A percentile compares a stretch with the other conserved stretches of the same genome.
Conservation (phyloP, 768 basidiomycete species). For the Macrocybe gigantea region DNA sequence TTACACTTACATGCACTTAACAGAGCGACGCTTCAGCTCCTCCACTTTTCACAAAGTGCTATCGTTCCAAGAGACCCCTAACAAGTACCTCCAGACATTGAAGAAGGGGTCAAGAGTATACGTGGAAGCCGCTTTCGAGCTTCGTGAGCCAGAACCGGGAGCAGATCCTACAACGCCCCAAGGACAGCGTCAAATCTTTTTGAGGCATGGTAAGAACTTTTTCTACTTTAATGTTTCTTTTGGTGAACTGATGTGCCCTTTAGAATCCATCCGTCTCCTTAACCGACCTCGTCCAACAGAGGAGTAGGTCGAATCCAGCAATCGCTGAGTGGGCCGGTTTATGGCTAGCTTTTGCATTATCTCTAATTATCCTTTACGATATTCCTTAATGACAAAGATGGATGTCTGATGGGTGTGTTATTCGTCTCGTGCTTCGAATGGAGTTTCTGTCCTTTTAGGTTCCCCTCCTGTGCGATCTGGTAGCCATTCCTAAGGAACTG, state of each 20-base stretch:
- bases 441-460: too few species aligned
- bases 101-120: constrained; percentile 72
- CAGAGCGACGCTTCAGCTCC: constrained; percentile 46
- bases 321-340: too few species aligned
- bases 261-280: constrained; percentile 54
- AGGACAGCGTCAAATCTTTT: constrained; percentile 78
- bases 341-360: too few species aligned
- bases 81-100: constrained; percentile 58
- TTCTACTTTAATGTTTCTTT: neutral
- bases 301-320: constrained; percentile 6
- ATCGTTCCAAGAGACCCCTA: constrained; percentile 61
- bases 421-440: too few species aligned
- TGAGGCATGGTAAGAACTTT: constrained; percentile 60
- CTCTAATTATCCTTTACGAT: too few species aligned
- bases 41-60: constrained; percentile 76
- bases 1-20: neutral
- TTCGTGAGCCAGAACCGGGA: constrained; percentile 63
- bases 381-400: too few species aligned
- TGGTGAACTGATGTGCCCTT: constrained; percentile 1
- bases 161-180: constrained; percentile 63
- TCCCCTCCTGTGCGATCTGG: constrained; percentile 10
- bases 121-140: constrained; percentile 74
- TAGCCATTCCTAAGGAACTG: constrained; percentile 24
- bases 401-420: too few species aligned
- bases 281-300: constrained; percentile 18